Evolutionary conservation across 139 green algal genomes (phyloP), one percentile per base, ranked within the genome.

Genomic region (Yamagishiella unicocca): DNA sequence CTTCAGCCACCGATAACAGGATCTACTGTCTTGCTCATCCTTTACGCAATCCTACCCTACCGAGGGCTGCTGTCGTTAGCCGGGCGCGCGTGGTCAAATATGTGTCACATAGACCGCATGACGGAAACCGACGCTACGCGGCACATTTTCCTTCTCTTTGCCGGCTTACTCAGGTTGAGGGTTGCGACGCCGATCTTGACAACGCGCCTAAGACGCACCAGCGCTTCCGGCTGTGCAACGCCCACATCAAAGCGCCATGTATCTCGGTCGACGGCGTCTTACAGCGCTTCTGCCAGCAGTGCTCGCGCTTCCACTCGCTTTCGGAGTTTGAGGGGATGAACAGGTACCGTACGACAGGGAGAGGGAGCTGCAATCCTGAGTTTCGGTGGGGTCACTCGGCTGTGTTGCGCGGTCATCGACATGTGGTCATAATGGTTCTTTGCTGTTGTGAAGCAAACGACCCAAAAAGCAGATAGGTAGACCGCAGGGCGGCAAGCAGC

Each of bases 241-340:
- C 27, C 6, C 78, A 85, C 61, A 75, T 85, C 61, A 85, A 85
- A 61, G 78, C 78, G 10, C 61, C 78, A 0, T 8, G 37, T n/a
- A 70, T 85, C 14, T 40, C 33, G 10, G 78, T 85, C 6, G 78
- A 85, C 42, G 78, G 61, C 2, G 40, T 75, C 9, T 37, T 3
- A 4, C n/a, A 25, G 12, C 58, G 78, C 37, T 85, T 85, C 40
- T 85, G 78, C 78, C 78, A 85, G 29, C 77, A 84, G 40, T 84
- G 78, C 42, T 74, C 54, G 24, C 78, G 78, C 29, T 85, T 75
- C 21, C 78, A 85, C 31, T 22, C 40, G 31, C 40, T 75, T 9
- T 27, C 40, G 22, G 78, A 75, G 9, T 85, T 85, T 71, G 40
- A 75, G 2, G 78, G 78, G 0, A 33, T 53, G 14, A 85, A 85